phyloP scores from a whole-genome alignment of 768 basidiomycete genomes.

The Leccinum imitatum region DNA sequence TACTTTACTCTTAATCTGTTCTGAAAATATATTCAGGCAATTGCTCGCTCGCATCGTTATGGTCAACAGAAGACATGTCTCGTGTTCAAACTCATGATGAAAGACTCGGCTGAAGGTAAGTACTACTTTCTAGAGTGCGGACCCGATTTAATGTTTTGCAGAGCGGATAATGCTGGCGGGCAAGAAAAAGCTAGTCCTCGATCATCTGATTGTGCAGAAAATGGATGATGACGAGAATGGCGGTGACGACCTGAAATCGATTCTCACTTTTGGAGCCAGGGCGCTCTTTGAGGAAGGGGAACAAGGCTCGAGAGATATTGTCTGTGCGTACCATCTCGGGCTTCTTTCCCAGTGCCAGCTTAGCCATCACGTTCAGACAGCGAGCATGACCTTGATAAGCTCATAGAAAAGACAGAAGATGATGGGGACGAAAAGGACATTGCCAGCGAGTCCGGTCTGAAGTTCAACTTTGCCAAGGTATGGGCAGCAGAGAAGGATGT shows the following conservation, averaged over 20 bases:
- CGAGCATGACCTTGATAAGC: slow-evolving; percentile 78
- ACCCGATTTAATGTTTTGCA: slow-evolving; percentile 32
- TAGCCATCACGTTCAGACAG: slow-evolving; percentile 48
- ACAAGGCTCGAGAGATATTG: slow-evolving; percentile 59
- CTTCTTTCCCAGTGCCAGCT: neutral
- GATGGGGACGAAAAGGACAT: slow-evolving; percentile 58
- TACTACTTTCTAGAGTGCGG: neutral
- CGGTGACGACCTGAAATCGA: slow-evolving; percentile 81
- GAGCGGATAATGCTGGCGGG: slow-evolving; percentile 90
- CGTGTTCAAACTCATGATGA: slow-evolving; percentile 95
- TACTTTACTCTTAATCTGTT: neutral
- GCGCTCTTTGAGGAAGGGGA: slow-evolving; percentile 73
- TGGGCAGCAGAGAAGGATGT: slow-evolving; percentile 81
- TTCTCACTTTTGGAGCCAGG: slow-evolving; percentile 86
- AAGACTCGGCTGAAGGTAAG: slow-evolving; percentile 86
- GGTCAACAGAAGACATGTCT: slow-evolving; percentile 94
- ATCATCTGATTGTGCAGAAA: slow-evolving; percentile 94
- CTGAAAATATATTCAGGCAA: slow-evolving; percentile 59
- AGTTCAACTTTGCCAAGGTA: slow-evolving; percentile 88
- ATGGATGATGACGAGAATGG: slow-evolving; percentile 84
- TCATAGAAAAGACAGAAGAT: slow-evolving; percentile 82
- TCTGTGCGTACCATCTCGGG: slow-evolving; percentile 46
- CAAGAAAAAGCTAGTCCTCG: slow-evolving; percentile 93
- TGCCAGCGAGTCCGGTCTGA: slow-evolving; percentile 49
- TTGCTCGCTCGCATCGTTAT: slow-evolving; percentile 90